Evolutionary conservation across 768 basidiomycete species (phyloP), one percentile per base, ranked within the genome.

Genomic region (Suillus variegatus): DNA sequence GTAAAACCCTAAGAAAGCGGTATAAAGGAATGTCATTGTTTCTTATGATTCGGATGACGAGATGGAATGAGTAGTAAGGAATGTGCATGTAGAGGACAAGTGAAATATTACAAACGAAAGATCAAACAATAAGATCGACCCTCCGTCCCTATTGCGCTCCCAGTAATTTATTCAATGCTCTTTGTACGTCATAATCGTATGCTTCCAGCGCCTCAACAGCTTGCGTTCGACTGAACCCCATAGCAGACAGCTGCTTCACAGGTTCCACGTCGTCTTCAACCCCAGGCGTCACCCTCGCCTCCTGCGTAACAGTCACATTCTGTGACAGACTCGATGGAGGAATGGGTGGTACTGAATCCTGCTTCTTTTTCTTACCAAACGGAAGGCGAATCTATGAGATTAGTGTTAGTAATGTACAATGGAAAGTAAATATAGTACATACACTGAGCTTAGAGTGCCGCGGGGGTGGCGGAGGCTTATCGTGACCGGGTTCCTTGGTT

Each of bases 201-300:
- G 85, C 88, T 76, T 97, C 96, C 7, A 99, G 82, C 14, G 96
- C 94, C 14, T 84, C 84, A 8, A 98, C 86, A 0, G 94, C 93
- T 74, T 95, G 89, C 18, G 81, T 76, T 49, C 96, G 86, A 67
- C 85, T 89, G 81, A 99, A 98, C 32, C 97, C 97, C 95, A 98
- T 97, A 22, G 84, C 85, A 56, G 88, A 88, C 47, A 99, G 80
- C 73, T 91, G 88, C 72, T 88, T 92, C 25, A 95, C 91, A 2
- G 88, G 80, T 67, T 89, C 88, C 14, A 88, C 87, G 65, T 95
- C 92, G 67, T 91, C 91, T 36, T 88, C 88, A 14, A 82, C 80
- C 14, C 84, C 84, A 1, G 89, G 86, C 2, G 88, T 84, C 12
- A 69, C 66, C 5, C 71, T 75, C 1, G 78, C 74, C 67, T 86